Evolutionary conservation across 257 asterid genomes (phyloP).

Genomic region (Salvia splendens): DNA sequence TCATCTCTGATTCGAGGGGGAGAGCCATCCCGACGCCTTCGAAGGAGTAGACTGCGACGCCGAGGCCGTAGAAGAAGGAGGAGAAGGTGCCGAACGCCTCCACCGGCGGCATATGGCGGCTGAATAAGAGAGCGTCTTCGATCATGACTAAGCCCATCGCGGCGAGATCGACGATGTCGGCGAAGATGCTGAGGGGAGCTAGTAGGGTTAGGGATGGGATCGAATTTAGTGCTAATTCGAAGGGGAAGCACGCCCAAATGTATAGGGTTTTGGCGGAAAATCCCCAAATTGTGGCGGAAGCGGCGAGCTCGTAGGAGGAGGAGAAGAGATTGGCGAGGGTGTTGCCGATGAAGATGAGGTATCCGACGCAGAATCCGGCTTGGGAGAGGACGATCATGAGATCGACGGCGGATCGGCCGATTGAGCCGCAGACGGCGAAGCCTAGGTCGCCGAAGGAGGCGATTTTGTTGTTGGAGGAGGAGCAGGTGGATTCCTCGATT

Average conservation of each 20-base stretch:
- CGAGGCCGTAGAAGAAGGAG: constrained; percentile 75
- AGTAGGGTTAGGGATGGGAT: constrained; percentile 70
- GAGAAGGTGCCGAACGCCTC: constrained; percentile 69
- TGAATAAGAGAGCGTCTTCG: constrained; percentile 58
- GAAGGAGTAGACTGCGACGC: constrained; percentile 84
- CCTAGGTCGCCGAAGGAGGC: constrained; percentile 88
- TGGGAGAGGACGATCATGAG: constrained; percentile 76
- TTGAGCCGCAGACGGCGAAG: constrained; percentile 66
- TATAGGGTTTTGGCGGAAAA: constrained; percentile 54
- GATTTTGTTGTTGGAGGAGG: constrained; percentile 40
- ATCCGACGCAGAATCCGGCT: constrained; percentile 82
- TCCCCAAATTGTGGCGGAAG: constrained; percentile 46
- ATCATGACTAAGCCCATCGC: constrained; percentile 88
- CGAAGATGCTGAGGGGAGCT: constrained; percentile 87
- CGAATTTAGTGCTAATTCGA: constrained; percentile 80
- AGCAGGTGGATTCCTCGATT: constrained; percentile 47
- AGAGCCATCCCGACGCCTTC: constrained; percentile 91
- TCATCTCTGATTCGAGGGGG: constrained; percentile 78
- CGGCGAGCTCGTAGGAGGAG: constrained; percentile 31
- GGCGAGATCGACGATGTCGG: constrained; percentile 73
- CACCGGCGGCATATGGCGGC: constrained; percentile 52
- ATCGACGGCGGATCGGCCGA: constrained; percentile 77
- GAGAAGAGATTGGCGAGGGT: constrained; percentile 60
- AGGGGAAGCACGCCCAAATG: constrained; percentile 81
- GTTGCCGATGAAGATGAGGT: constrained; percentile 67